These are phyloP conservation scores for Eutrema japonicum DNA, from an alignment of 345 rosid genomes.

Conservation along the genomic window DNA sequence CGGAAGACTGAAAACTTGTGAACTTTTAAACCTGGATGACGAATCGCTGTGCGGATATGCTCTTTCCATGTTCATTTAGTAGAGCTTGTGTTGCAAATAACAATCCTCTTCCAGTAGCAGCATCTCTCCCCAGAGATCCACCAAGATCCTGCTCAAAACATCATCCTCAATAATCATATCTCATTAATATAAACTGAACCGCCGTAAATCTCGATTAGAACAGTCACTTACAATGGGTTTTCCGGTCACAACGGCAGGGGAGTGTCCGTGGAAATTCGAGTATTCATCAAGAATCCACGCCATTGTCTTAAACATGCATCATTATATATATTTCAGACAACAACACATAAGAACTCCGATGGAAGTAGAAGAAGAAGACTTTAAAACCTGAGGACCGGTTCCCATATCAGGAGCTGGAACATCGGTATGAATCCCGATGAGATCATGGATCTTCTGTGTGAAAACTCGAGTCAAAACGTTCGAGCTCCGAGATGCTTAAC, in stretches of 20 bases:
- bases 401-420: conserved; percentile 99
- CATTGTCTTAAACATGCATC: conserved; percentile 63
- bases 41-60: conserved; percentile 70
- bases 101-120: conserved; percentile 94
- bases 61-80: conserved; percentile 77
- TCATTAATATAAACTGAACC: neutral
- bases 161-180: neutral
- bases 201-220: neutral
- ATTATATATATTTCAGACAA: conserved; percentile 14
- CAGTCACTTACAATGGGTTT: conserved; percentile 71
- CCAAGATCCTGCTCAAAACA: conserved; percentile 72
- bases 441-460: conserved; percentile 94
- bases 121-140: conserved; percentile 95
- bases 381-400: conserved; percentile 83
- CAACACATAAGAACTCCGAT: neutral
- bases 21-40: conserved; percentile 64
- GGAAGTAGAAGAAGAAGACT: neutral
- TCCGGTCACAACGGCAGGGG: conserved; percentile 95
- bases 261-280: conserved; percentile 91
- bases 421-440: conserved; percentile 84
- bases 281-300: conserved; percentile 98
- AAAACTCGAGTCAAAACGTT: conserved; percentile 92
- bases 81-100: conserved; percentile 87
- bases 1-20: neutral
- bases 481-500: conserved; percentile 67